Base-by-base conservation (phyloP, 257 asterid genomes). In the Rhazya stricta region DNA sequence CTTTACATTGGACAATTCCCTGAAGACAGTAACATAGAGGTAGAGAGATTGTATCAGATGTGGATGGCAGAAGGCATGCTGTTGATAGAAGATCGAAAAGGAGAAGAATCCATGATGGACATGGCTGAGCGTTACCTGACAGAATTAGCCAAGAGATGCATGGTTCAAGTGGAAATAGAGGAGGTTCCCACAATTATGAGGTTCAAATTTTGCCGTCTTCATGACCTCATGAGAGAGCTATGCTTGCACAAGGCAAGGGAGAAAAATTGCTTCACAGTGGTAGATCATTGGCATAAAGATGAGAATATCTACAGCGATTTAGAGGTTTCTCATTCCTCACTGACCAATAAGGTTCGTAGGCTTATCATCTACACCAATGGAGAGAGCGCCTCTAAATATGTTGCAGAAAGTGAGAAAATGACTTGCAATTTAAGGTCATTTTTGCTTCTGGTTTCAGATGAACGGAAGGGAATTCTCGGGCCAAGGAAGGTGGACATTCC, bases 51-150 rank as follows among this genome's bases (percentile, higher is more conserved):
- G 9, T 65, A 32, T 21, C 69, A 65, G 4, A 1, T 30, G 5
- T 65, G 69, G 69, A 32, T 65, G 18, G 69, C 69, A 1, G 69
- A 65, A 65, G 69, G 45, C 4, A 65, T 65, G 69, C 5, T 65
- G 5, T 65, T 23, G 4, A 11, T 5, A 19, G 41, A 21, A 0
- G 54, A 68, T 21, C 37, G 18, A 32, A 21, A 6, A 1, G 29
- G 16, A 2, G n/a, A 70, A 21, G 74, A 70, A 21, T 11, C 74
- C 27, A 69, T 69, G 60, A 69, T 69, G 74, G 74, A 69, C 15
- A 42, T 46, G 15, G 74, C 74, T 1, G 27, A 69, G 23, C 60
- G 61, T 3, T 45, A 69, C 23, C 6, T 69, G 25, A 12, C 2
- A 3, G 74, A 69, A 27, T 25, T 69, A 45, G 74, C 61, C 3